Evolutionary conservation across 1,284 basidiomycete genomes (phyloP), one percentile per base, ranked within the genome.

Genomic region (Exobasidium rhododendri): DNA sequence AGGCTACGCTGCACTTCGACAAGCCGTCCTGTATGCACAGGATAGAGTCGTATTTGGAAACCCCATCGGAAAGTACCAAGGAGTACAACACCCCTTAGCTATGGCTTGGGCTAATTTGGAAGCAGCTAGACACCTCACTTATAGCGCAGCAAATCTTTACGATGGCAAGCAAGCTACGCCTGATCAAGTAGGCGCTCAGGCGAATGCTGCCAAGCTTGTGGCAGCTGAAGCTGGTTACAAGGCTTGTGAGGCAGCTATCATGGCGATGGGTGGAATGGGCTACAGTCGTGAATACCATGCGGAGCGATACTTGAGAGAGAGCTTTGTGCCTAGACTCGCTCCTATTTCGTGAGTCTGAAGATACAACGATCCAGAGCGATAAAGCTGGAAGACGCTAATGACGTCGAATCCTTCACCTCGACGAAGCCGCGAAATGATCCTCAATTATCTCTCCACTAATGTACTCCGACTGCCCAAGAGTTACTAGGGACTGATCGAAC

Each of bases 181-280:
- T 24, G 53, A 63, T 4, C 75, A 78, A 56, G 44, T 73, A 11
- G 78, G 77, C 1, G 78, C 77, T 2, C 72, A 75, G 32, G 74
- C 75, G 22, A 80, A 80, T 44, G 73, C 78, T 17, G 78, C 78
- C 1, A 80, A 80, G 65, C 77, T 76, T 59, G 63, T 79, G 44
- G 75, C 78, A 3, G 72, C 74, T 0, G 77, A 79, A 55, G 75
- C 77, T 26, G 78, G 74, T 10, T 79, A 66, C 59, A 67, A 66
- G 32, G 75, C 77, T 10, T 66, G 64, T 43, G 63, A 68, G 49
- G 66, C 65, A 3, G 59, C 63, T 43, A 62, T 79, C 7, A 74
- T 75, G 75, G 70, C 67, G 2, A 61, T 73, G 14, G 78, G 78
- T 3, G 78, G 78, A 1, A 78, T 80, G 75, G 78, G 78, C 0